Conservation (phyloP, 352 stramenopile genomes). For the Globisporangium apiculatum region DNA sequence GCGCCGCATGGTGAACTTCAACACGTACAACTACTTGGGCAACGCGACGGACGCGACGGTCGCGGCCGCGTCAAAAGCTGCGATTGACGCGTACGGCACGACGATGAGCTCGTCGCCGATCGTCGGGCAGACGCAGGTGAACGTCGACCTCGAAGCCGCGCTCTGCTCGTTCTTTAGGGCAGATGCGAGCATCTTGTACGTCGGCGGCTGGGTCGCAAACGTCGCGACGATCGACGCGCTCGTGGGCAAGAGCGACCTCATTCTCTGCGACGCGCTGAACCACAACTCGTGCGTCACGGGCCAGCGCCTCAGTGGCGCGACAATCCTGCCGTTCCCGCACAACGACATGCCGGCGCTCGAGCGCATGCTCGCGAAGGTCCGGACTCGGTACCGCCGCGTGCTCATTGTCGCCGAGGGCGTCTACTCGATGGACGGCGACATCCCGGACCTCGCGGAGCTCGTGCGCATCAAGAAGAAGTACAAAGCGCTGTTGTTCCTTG, state of each 20-base stretch:
- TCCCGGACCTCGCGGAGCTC: slow-evolving; percentile 46
- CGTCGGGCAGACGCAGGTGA: slow-evolving; percentile 65
- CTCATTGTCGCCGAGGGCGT: slow-evolving; percentile 62
- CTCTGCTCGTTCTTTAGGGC: slow-evolving; percentile 58
- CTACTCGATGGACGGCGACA: slow-evolving; percentile 67
- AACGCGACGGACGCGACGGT: slow-evolving; percentile 56
- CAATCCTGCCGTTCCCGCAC: slow-evolving; percentile 71
- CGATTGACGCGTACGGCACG: slow-evolving; percentile 64
- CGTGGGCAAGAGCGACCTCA: slow-evolving; percentile 65
- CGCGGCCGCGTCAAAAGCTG: slow-evolving; percentile 41
- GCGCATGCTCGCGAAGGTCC: slow-evolving; percentile 62
- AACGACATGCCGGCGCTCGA: slow-evolving; percentile 69
- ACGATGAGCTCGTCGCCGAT: slow-evolving; percentile 81
- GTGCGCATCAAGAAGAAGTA: slow-evolving; percentile 62
- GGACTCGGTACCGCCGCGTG: slow-evolving; percentile 68
- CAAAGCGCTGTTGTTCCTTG: slow-evolving; percentile 53
- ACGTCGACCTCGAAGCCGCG: slow-evolving; percentile 57
- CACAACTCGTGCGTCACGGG: slow-evolving; percentile 77
- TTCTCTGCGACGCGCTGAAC: slow-evolving; percentile 73
- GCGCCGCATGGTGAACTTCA: slow-evolving; percentile 76
- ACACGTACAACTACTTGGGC: slow-evolving; percentile 84
- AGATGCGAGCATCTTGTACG: slow-evolving; percentile 53
- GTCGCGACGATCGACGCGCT: slow-evolving; percentile 71
- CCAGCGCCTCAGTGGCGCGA: slow-evolving; percentile 67
- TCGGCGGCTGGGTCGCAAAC: slow-evolving; percentile 73